Base-by-base conservation (phyloP, 805 yeast species). In the Monosporozyma aquatica region DNA sequence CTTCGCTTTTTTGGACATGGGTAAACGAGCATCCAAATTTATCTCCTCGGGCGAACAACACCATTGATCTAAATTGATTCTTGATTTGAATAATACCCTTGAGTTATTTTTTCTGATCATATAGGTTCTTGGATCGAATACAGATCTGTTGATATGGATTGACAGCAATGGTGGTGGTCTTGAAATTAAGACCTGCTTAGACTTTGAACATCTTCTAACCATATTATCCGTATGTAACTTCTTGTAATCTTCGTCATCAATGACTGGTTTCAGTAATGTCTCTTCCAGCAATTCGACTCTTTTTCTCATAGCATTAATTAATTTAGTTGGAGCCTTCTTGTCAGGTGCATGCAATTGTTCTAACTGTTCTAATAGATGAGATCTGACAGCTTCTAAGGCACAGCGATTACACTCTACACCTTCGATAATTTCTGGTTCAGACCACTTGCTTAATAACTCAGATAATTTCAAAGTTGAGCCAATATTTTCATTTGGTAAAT, bases 361-460 rank as follows among this genome's bases (percentile, higher is more conserved):
- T 28, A 64, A 43, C 47, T 72, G 72, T 13, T 60, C 66, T 15
- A 52, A 40, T 26, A 81, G 62, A 47, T 71, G 77, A n/a, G 68
- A 71, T 40, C 62, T 65, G 10, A 84, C 80, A 45, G 78, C 79
- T 23, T 62, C 61, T 50, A 90, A 68, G 3, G 94, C 90, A 68
- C 97, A 90, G 54, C 97, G 72, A 56, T 89, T 87, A 67, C 98
- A 90, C 62, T 87, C 90, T 28, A 90, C 98, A 37, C 87, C 95
- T 50, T 86, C 89, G 45, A 90, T 87, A 18, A 83, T 76, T 58
- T 90, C 98, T 30, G 89, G 85, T 43, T 75, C 71, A 5, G 71
- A 75, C 86, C 87, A 85, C 34, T 78, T 76, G 37, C 71, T 66
- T 47, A 85, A 61, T 41, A 84, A 67, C 14, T 72, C 76, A 5